Percentiles rank a stretch among this genome's conserved stretches.
Evolutionary conservation across 805 yeast species (phyloP).

Genomic region (Saccharomyces paradoxus): DNA sequence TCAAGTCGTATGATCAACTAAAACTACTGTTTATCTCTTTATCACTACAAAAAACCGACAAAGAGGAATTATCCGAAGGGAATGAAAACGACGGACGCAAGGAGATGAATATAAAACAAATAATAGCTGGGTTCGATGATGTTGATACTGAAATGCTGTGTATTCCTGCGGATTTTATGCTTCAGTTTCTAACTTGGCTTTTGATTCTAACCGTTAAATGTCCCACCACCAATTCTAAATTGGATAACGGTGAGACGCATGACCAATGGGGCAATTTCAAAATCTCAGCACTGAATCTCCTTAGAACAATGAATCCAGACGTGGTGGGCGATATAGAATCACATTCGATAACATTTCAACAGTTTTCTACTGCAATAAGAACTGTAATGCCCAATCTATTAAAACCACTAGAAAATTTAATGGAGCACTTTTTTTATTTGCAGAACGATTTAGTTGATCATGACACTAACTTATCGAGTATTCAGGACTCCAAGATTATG

Average conservation of each 20-base stretch:
- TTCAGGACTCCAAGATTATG: conserved; percentile 8
- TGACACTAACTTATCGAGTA: conserved; percentile 31
- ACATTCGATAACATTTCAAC: conserved; percentile 21
- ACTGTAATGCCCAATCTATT: conserved; percentile 38
- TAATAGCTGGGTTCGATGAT: conserved; percentile 37
- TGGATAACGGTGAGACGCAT: conserved; percentile 16
- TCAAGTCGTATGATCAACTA: conserved; percentile 33
- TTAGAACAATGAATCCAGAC: conserved; percentile 41
- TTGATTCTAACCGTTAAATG: conserved; percentile 37
- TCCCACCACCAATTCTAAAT: conserved; percentile 30
- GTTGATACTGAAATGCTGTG: conserved; percentile 33
- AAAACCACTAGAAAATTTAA: conserved; percentile 36
- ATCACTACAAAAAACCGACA: conserved; percentile 18
- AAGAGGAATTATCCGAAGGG: conserved; percentile 8
- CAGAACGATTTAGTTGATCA: conserved; percentile 17
- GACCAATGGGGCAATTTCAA: conserved; percentile 38
- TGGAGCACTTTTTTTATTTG: conserved; percentile 37
- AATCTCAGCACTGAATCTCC: conserved; percentile 35
- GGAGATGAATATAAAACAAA: conserved; percentile 2
- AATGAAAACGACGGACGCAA: neutral
- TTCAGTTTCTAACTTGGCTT: conserved; percentile 41
- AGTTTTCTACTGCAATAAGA: conserved; percentile 29
- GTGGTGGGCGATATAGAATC: conserved; percentile 23
- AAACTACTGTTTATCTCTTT: conserved; percentile 44
- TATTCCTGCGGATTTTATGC: conserved; percentile 36